Evolutionary conservation across 768 basidiomycete genomes (phyloP).

Genomic region (Boletus eberwhitei): DNA sequence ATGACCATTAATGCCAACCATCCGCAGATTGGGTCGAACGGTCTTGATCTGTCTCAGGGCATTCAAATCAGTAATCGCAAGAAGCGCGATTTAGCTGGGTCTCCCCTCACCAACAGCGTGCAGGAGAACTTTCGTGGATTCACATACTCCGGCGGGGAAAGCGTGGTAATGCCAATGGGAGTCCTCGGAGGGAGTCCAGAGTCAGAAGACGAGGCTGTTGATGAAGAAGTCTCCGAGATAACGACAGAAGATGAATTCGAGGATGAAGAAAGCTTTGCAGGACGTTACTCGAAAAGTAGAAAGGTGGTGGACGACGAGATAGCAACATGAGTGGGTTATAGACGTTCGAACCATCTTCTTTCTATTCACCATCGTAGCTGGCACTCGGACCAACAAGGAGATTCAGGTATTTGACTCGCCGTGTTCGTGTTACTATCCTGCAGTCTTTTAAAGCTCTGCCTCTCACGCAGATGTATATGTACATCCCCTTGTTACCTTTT

Average conservation of each 20-base stretch:
- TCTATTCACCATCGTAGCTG: constrained; percentile 5
- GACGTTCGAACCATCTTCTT: constrained; percentile 10
- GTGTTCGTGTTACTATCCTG: constrained; percentile 5
- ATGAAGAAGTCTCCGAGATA: constrained; percentile 44
- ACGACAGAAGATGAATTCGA: constrained; percentile 78
- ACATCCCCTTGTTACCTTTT: constrained; percentile 1
- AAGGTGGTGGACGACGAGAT: constrained; percentile 38
- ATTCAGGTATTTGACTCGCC: constrained; percentile 13
- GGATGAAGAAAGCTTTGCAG: constrained; percentile 59
- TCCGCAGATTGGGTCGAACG: constrained; percentile 18
- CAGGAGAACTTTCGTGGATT: constrained; percentile 98
- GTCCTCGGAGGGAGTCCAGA: constrained; percentile 32
- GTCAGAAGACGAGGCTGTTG: constrained; percentile 41
- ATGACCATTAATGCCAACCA: constrained; percentile 11
- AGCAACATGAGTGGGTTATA: constrained; percentile 26
- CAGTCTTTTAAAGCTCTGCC: constrained; percentile 1
- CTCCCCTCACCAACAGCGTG: constrained; percentile 84
- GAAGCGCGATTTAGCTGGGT: constrained; percentile 45
- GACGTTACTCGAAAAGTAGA: constrained; percentile 65
- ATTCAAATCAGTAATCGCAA: constrained; percentile 55
- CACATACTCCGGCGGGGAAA: constrained; percentile 79
- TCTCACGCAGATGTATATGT: constrained; percentile 5
- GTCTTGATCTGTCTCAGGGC: constrained; percentile 21
- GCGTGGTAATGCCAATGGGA: constrained; percentile 47
- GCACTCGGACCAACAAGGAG: constrained; percentile 22